Base-by-base conservation (phyloP, 352 stramenopile genomes). In the Phytopythium oedochilum region DNA sequence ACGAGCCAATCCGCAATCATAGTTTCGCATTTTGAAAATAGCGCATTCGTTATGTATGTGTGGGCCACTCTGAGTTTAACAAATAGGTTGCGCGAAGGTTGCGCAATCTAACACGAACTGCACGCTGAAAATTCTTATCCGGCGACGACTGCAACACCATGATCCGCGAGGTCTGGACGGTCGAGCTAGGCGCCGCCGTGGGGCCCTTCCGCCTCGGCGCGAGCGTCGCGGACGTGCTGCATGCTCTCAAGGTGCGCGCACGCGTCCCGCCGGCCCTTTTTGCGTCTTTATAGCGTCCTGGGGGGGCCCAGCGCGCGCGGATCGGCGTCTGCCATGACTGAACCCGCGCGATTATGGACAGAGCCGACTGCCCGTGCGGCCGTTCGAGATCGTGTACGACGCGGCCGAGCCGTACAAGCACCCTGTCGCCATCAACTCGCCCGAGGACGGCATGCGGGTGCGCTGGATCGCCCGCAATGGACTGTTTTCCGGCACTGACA, bases 121-220 rank as follows among this genome's bases (percentile, higher is more conserved):
- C 18, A n/a, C n/a, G n/a, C n/a, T n/a, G n/a, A n/a, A n/a, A 51
- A 22, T 34, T 10, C 5, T 11, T 10, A 34, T 5, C 29, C 15
- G 31, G 25, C 44, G 38, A 7, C 18, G 7, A 22, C 12, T 34
- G 15, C 15, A 38, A 17, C 25, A 32, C 8, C 44, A 86, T 88
- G 82, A 89, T 79, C 59, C 73, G 78, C 34, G 75, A 92, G 61
- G 77, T 94, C 45, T 94, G 85, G 85, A 76, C 80, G 64, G 90
- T 94, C 57, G 83, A 89, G 49, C 68, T 90, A 45, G 85, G 85
- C 70, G 74, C 63, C n/a, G 74, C 67, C 39, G 76, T 94, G 11
- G 85, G 85, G 0, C 85, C 85, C 20, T 92, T 94, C 63, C 78
- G 70, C 6, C 73, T 94, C 2, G 85, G 85, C 6, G 77, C 83